Evolutionary conservation across 345 rosid species (phyloP).

Genomic region (Salix viminalis): DNA sequence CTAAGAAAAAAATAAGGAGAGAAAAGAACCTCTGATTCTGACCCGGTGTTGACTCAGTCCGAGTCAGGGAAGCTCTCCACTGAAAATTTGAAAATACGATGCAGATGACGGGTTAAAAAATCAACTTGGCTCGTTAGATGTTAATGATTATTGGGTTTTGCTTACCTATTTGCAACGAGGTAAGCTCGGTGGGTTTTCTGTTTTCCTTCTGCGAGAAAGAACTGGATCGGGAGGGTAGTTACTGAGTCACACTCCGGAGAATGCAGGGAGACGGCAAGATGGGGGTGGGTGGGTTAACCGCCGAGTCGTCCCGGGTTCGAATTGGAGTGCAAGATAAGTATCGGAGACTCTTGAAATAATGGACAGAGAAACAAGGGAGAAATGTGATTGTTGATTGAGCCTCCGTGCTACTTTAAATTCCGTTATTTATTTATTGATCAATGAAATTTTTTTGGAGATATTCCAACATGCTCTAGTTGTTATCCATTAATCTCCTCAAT

Average conservation of each 20-base stretch:
- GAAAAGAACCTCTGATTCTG: slow-evolving; percentile 14
- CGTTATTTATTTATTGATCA: slow-evolving; percentile 13
- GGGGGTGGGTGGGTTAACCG: slow-evolving; percentile 8
- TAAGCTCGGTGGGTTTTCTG: background rate
- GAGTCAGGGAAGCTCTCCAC: slow-evolving; percentile 2
- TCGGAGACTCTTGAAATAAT: background rate
- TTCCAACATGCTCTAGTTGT: background rate
- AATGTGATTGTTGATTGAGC: background rate
- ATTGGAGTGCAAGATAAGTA: background rate
- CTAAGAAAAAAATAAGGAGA: background rate
- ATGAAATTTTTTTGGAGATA: slow-evolving; percentile 1
- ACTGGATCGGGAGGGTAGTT: background rate
- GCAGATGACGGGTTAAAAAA: background rate
- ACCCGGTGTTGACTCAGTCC: slow-evolving; percentile 30
- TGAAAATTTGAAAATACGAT: background rate
- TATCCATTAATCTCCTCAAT: background rate
- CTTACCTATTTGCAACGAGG: slow-evolving; percentile 3
- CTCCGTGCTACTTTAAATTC: slow-evolving; percentile 9
- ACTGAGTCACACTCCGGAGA: background rate
- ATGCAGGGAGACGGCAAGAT: slow-evolving; percentile 12
- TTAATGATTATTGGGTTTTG: background rate
- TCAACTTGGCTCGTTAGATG: background rate
- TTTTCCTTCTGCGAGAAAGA: background rate
- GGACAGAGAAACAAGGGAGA: background rate
- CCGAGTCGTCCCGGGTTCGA: slow-evolving; percentile 30